Percentiles rank a stretch among this genome's conserved stretches.
phyloP scores from a whole-genome alignment of 2,329 filamentous ascomycete species.

The Elsinoe perseae region DNA sequence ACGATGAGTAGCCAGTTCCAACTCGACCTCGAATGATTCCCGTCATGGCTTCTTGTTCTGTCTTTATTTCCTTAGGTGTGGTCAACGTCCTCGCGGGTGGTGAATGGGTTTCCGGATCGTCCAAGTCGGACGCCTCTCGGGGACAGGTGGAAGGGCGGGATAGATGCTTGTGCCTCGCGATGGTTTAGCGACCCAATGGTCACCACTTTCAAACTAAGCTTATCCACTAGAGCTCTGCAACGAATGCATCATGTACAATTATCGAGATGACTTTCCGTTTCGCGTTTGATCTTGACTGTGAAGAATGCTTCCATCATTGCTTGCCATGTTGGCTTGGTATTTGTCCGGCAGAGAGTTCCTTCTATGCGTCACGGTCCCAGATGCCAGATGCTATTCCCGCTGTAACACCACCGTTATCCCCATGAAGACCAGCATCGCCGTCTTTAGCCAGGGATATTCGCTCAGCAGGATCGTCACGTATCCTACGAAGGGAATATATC shows the following conservation, averaged over 20 bases:
- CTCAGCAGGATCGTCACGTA: constrained; percentile 95
- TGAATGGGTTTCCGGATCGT: background rate
- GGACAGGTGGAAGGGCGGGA: background rate
- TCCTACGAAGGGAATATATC: constrained; percentile 87
- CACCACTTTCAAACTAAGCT: background rate
- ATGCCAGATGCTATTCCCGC: constrained; percentile 53
- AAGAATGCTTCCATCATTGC: background rate
- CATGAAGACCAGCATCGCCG: constrained; percentile 89
- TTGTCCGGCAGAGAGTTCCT: background rate
- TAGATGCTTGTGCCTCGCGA: background rate
- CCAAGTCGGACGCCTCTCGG: background rate
- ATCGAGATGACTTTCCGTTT: no score
- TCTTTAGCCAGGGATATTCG: constrained; percentile 96
- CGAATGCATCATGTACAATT: background rate
- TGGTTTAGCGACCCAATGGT: no score
- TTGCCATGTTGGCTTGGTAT: background rate
- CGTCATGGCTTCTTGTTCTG: constrained; percentile 14
- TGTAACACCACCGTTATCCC: constrained; percentile 88
- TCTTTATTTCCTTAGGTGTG: constrained; percentile 17
- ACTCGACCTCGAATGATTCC: constrained; percentile 12
- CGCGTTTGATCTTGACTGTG: background rate
- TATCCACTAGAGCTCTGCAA: background rate
- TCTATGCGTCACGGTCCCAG: background rate
- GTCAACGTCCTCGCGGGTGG: background rate
- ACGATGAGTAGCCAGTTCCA: constrained; percentile 27